Base-by-base conservation (phyloP, 164 flowering plant species). In the Dillenia turbinata region DNA sequence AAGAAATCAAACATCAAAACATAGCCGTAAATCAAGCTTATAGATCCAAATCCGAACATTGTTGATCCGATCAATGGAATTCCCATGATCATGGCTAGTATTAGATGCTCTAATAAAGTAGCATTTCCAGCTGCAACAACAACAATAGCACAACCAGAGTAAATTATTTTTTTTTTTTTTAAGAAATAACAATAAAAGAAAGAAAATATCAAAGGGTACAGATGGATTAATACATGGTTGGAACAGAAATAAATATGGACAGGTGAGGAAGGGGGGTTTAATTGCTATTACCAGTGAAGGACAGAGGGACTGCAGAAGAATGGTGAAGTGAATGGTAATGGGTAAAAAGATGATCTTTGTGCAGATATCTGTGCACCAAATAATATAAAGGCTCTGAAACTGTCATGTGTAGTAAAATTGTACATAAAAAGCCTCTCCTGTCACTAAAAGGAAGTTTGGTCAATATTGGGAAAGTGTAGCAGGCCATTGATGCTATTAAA, bases 331-430 rank as follows among this genome's bases (percentile, higher is more conserved):
- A 86, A 72, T 92, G 98, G 73, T 88, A 88, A 40, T 74, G 46
- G 19, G 73, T 58, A 24, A 81, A 92, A 9, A 88, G 67, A 60
- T 64, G 61, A 6, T 63, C 66, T 12, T 55, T 46, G 49, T 89
- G 98, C 46, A 86, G 66, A 9, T 7, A 57, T 66, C 82, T 80
- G 54, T 92, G 98, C 0, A 74, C 22, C 78, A 77, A 81, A 52
- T 92, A 92, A 61, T 81, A 92, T 15, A 90, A 52, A 52, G 96
- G 92, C 73, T 92, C 98, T 64, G 93, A 80, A 53, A 85, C 64
- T n/a, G 69, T 77, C 13, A 88, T 67, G 70, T 92, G 98, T 40
- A 88, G 82, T 9, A 73, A 9, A 59, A 86, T 43, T 26, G 76
- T 75, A 49, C 59, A 64, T 1, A 88, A 48, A 15, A 73, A 40